Evolutionary conservation across 345 rosid species (phyloP).

Genomic region (Hibiscus tridactylites): DNA sequence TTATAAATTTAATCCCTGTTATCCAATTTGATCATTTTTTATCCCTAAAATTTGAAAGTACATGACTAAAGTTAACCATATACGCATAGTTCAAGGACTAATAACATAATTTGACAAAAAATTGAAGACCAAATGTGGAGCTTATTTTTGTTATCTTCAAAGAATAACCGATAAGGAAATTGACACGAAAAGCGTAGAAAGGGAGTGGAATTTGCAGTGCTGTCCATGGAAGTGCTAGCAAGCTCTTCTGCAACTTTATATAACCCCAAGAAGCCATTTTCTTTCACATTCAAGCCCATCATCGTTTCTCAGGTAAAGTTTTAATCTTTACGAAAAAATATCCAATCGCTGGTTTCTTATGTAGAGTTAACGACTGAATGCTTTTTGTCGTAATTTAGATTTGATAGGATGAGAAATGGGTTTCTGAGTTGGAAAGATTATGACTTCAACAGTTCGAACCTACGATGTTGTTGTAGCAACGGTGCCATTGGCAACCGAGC

Average conservation of each 20-base stretch:
- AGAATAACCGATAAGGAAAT: constrained; percentile 8
- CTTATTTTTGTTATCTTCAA: neutral
- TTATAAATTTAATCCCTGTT: too few species aligned
- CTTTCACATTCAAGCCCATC: constrained; percentile 14
- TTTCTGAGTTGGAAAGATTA: neutral
- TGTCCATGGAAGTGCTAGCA: constrained; percentile 52
- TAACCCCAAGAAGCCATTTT: constrained; percentile 13
- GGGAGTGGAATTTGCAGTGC: constrained; percentile 15
- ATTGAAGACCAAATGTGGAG: neutral
- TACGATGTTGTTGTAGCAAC: too few species aligned
- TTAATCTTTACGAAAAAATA: neutral
- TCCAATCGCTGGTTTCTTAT: neutral
- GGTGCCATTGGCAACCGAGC: too few species aligned
- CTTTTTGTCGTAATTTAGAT: neutral
- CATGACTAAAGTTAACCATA: too few species aligned
- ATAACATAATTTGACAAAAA: too few species aligned
- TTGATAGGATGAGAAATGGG: neutral
- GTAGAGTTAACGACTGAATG: neutral
- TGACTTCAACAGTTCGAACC: neutral
- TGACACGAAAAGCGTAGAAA: neutral
- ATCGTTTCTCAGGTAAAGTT: constrained; percentile 27
- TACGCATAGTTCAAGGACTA: too few species aligned
- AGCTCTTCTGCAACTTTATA: constrained; percentile 24
- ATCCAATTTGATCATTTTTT: too few species aligned
- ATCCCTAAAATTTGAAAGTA: too few species aligned